Evolutionary conservation across 2,329 filamentous ascomycete genomes (phyloP), one percentile per base, ranked within the genome.

Genomic region (Ophiobolus disseminans): DNA sequence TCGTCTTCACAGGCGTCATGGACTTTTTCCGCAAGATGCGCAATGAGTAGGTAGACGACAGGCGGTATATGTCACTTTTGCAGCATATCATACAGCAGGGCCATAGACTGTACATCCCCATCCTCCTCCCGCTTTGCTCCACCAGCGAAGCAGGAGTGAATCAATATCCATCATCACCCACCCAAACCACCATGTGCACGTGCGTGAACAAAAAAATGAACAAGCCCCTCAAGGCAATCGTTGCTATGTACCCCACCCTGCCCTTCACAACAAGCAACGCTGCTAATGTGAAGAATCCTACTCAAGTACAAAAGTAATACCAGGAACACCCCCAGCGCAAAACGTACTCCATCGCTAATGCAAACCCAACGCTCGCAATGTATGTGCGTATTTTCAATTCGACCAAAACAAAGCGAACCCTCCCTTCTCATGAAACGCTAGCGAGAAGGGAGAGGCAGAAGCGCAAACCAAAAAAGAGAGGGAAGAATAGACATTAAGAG

Each of bases 1-100:
- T 93, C 45, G 89, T 94, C 40, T 94, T 89, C 78, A 92, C 89
- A n/a, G 86, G 87, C 45, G 86, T 92, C 48, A 91, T 91, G 85
- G 92, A 97, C 73, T 96, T 95, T 74, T 96, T 97, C 86, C 85
- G 90, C 65, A 85, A 84, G 64, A 83, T 85, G 74, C 79, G 82
- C 51, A 78, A 69, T 9, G 77, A 66, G 26, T 38, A 19, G 38
- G 30, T 14, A 14, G 30, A 14, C 13, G 30, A 11, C 13, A 4
- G 9, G 9, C 30, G 25, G 25, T 28, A 17, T 14, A 11, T 14
- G 2, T 21, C 7, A 28, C 17, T 30, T n/a, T 11, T 20, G 26
- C 40, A 43, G 17, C 14, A 19, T n/a, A n/a, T 20, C 14, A 21
- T 13, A 41, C 11, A 21, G 17, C 30, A 28, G 37, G 38, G 38